Evolutionary conservation across 169 alveolate genomes (phyloP), one percentile per base, ranked within the genome.

Genomic region (Fabrea salina): DNA sequence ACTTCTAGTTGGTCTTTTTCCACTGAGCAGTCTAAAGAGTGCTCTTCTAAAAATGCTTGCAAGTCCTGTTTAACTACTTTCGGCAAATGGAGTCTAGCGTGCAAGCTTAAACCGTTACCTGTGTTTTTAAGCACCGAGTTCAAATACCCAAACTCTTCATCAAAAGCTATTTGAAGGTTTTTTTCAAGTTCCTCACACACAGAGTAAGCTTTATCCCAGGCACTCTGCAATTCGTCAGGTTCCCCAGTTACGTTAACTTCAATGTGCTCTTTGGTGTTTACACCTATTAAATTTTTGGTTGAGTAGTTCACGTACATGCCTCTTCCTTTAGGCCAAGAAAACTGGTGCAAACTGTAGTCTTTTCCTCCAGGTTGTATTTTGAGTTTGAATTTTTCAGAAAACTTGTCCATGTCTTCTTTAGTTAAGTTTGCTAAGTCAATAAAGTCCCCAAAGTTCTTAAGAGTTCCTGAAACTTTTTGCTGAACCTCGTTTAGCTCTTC

Each of bases 321-420:
- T 47, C 56, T 47, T n/a, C 56, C 56, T 47, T 47, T n/a, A 47
- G 56, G 56, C 56, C 56, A 47, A 25, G n/a, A n/a, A n/a, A n/a
- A n/a, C n/a, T n/a, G n/a, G n/a, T n/a, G n/a, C n/a, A n/a, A n/a
- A n/a, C n/a, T n/a, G n/a, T n/a, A n/a, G n/a, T n/a, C n/a, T n/a
- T n/a, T n/a, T n/a, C n/a, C n/a, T n/a, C n/a, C n/a, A n/a, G n/a
- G n/a, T n/a, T n/a, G n/a, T n/a, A n/a, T n/a, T n/a, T n/a, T n/a
- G n/a, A n/a, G n/a, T n/a, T n/a, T n/a, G n/a, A n/a, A n/a, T n/a
- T n/a, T n/a, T n/a, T n/a, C n/a, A n/a, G n/a, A n/a, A n/a, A n/a
- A n/a, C n/a, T n/a, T n/a, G n/a, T n/a, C n/a, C n/a, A n/a, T n/a
- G n/a, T n/a, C n/a, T n/a, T n/a, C n/a, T n/a, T n/a, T n/a, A n/a